These are phyloP conservation scores for Nigrospora oryzae DNA, from an alignment of 2,329 filamentous ascomycete species.

Conservation along the genomic window DNA sequence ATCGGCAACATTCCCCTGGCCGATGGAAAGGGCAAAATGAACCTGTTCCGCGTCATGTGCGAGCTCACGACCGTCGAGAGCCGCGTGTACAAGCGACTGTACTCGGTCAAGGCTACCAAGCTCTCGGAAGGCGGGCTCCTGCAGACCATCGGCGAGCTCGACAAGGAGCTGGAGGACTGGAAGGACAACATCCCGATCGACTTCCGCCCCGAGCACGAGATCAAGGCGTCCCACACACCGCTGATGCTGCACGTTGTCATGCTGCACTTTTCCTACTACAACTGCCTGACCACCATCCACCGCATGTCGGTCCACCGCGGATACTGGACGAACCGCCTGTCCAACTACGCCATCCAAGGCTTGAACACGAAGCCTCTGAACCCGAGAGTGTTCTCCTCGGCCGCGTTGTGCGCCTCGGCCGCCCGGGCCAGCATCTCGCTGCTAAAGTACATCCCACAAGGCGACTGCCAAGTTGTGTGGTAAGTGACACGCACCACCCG, in stretches of 20 bases:
- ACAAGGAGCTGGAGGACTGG: constrained; percentile 86
- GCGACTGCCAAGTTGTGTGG: constrained; percentile 93
- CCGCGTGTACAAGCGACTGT: constrained; percentile 86
- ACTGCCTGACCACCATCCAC: constrained; percentile 94
- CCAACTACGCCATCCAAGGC: constrained; percentile 91
- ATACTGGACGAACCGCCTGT: constrained; percentile 93
- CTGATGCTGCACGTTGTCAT: constrained; percentile 93
- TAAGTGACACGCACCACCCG: constrained; percentile 33
- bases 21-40: constrained; percentile 86
- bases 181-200: constrained; percentile 93
- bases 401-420: constrained; percentile 84
- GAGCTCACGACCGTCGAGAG: constrained; percentile 88
- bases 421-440: constrained; percentile 88
- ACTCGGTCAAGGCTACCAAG: constrained; percentile 85
- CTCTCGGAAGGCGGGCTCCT: constrained; percentile 88
- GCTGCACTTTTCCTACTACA: constrained; percentile 95
- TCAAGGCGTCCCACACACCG: constrained; percentile 84
- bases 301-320: constrained; percentile 97
- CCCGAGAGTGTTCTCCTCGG: constrained; percentile 88
- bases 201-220: constrained; percentile 95
- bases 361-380: constrained; percentile 86
- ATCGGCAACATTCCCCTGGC: constrained; percentile 89
- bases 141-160: constrained; percentile 91
- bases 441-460: constrained; percentile 92
- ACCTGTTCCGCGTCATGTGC: constrained; percentile 88